Evolutionary conservation across 352 stramenopile species (phyloP), one percentile per base, ranked within the genome.

Genomic region (Blastocystis sp.): DNA sequence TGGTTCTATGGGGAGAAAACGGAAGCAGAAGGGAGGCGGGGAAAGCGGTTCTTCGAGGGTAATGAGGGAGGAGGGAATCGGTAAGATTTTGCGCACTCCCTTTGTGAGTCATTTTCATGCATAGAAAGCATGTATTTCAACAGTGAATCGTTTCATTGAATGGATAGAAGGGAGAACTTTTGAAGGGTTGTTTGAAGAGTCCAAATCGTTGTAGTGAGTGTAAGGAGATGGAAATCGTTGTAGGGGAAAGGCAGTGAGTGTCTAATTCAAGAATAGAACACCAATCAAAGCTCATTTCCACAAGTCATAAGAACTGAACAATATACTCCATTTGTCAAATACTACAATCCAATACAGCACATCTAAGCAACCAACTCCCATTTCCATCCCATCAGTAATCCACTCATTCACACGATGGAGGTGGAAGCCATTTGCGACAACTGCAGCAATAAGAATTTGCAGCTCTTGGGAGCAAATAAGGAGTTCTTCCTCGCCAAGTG

Each of bases 401-500:
- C 28, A 34, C 28, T 34, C 28, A 34, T 34, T 34, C 64, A n/a
- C 38, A 81, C 53, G 17, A 81, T 81, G 71, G 17, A 64, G 28
- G 48, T 34, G 21, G 48, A 21, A 64, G 41, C 48, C 43, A 40
- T 81, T 53, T 81, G 71, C 66, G 71, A 81, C 48, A 81, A 81
- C 23, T 81, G 71, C n/a, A 65, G 66, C 21, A 81, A 66, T 38
- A 64, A 65, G 43, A 81, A 59, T 34, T n/a, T 81, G 9, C 45
- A 21, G 19, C 59, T 81, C 21, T 41, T 81, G 14, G 71, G 21
- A 41, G 62, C 48, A 40, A 81, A 81, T 64, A 81, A 23, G 9
- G 66, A 81, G 71, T 81, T 81, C 28, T 81, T 53, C 17, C 19
- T 81, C n/a, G 71, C 71, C n/a, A 45, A 45, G n/a, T 81, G 71